These are phyloP conservation scores for Heliamphora exappendiculata DNA, from an alignment of 148 eudicot species.

Conservation along the genomic window DNA sequence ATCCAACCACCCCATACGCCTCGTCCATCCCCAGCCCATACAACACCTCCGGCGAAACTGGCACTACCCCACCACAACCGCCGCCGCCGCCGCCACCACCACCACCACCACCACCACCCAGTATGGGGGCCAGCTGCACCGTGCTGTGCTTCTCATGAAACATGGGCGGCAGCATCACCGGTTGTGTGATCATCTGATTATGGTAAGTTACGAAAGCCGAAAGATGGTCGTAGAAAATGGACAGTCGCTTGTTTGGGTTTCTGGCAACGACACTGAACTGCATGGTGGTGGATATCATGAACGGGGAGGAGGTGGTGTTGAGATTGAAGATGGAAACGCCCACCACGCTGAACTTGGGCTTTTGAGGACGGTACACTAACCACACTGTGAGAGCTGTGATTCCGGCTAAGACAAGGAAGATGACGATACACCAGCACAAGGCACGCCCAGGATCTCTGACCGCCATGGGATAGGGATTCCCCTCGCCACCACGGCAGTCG, in stretches of 20 bases:
- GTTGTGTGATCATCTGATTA: slow-evolving; percentile 56
- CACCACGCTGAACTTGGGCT: slow-evolving; percentile 51
- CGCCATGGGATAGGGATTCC: no score
- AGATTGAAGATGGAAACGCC: slow-evolving; percentile 40
- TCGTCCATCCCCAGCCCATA: slow-evolving; percentile 26
- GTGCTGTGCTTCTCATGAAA: slow-evolving; percentile 30
- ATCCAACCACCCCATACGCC: slow-evolving; percentile 43
- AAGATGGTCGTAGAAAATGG: slow-evolving; percentile 55
- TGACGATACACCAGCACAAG: slow-evolving; percentile 18
- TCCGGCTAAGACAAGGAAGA: slow-evolving; percentile 35
- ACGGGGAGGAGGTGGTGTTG: slow-evolving; percentile 47
- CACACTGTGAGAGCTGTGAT: slow-evolving; percentile 47
- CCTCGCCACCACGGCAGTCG: no score
- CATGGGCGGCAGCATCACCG: slow-evolving; percentile 28
- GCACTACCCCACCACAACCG: slow-evolving; percentile 13
- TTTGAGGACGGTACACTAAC: slow-evolving; percentile 63
- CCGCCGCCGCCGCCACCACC: slow-evolving; percentile 27
- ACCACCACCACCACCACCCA: slow-evolving; percentile 14
- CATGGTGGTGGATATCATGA: slow-evolving; percentile 42
- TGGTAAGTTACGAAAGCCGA: slow-evolving; percentile 46
- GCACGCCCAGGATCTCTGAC: not conserved
- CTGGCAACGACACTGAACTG: slow-evolving; percentile 56
- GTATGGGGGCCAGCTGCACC: slow-evolving; percentile 34
- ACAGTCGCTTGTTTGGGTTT: slow-evolving; percentile 55
- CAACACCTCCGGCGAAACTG: slow-evolving; percentile 25